phyloP scores from a whole-genome alignment of 768 basidiomycete genomes.

The Fomitopsis serialis region DNA sequence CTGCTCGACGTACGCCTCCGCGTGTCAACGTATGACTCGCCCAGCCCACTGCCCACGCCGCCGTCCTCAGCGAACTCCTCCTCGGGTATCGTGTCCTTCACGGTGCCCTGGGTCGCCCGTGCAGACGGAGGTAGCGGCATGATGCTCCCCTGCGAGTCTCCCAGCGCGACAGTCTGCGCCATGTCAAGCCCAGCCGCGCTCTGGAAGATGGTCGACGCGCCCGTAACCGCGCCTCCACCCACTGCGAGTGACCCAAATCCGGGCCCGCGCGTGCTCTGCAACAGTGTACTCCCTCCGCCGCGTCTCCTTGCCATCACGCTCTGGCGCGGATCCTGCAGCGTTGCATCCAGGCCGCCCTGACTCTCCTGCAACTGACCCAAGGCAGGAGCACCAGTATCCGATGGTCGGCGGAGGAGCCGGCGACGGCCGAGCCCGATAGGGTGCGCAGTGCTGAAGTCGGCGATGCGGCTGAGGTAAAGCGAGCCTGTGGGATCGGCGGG shows the following conservation, averaged over 20 bases:
- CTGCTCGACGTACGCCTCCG: constrained; percentile 28
- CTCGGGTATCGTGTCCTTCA: constrained; percentile 26
- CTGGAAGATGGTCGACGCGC: constrained; percentile 35
- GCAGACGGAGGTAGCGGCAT: constrained; percentile 2
- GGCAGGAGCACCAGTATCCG: constrained; percentile 16
- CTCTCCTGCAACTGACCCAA: not conserved
- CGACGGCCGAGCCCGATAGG: constrained; percentile 19
- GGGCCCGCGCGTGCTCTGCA: constrained; percentile 13
- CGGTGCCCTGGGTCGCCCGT: constrained; percentile 12
- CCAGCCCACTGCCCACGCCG: constrained; percentile 56
- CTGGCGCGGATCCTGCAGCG: constrained; percentile 49
- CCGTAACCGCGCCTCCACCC: not conserved
- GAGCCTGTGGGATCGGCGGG: constrained; percentile 89
- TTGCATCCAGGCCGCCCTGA: constrained; percentile 13
- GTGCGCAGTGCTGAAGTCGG: constrained; percentile 54
- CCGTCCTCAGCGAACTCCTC: constrained; percentile 48
- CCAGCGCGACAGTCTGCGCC: constrained; percentile 69
- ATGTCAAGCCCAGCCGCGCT: constrained; percentile 44
- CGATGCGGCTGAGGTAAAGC: constrained; percentile 82
- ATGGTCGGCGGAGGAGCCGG: constrained; percentile 11
- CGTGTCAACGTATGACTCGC: constrained; percentile 76
- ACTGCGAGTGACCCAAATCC: not conserved
- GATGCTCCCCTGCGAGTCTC: constrained; percentile 65
- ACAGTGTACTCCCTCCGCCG: constrained; percentile 35
- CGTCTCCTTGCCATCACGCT: constrained; percentile 45